A percentile compares a stretch with the other conserved stretches of the same genome.
These are phyloP conservation scores for Marchantia polymorpha DNA, from an alignment of 225 moss, liverwort and hornwort genomes.

Conservation along the genomic window DNA sequence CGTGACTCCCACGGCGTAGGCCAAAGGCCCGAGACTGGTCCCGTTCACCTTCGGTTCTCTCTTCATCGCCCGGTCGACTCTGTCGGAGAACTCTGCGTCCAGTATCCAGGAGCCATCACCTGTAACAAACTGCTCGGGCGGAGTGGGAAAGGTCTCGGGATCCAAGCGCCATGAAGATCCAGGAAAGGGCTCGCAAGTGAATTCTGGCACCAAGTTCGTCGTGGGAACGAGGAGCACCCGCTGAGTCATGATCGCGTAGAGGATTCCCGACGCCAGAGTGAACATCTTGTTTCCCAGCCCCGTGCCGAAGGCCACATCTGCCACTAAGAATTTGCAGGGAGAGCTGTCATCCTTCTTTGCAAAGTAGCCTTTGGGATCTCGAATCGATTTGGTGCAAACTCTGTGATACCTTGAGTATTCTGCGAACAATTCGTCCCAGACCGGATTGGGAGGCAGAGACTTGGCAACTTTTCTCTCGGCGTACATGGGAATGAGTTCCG, in stretches of 20 bases:
- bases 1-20: slow-evolving; percentile 33
- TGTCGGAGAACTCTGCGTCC: neutral
- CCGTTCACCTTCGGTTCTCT: neutral
- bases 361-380: slow-evolving; percentile 32
- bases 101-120: slow-evolving; percentile 9
- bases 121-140: slow-evolving; percentile 6
- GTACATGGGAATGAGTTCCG: slow-evolving; percentile 34
- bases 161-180: slow-evolving; percentile 43
- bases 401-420: slow-evolving; percentile 46
- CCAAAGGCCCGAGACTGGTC: neutral
- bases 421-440: slow-evolving; percentile 25
- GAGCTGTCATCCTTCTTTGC: slow-evolving; percentile 8
- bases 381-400: slow-evolving; percentile 29
- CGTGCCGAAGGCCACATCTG: slow-evolving; percentile 14
- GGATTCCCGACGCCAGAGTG: slow-evolving; percentile 25
- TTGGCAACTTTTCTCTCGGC: slow-evolving; percentile 28
- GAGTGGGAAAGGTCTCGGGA: slow-evolving; percentile 19
- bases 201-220: slow-evolving; percentile 3
- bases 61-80: slow-evolving; percentile 11
- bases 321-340: slow-evolving; percentile 42
- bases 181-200: slow-evolving; percentile 43
- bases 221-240: slow-evolving; percentile 38
- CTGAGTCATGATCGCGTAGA: slow-evolving; percentile 45
- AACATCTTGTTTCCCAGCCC: slow-evolving; percentile 45
- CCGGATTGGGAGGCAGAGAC: slow-evolving; percentile 26